Percentiles rank a stretch among this genome's conserved stretches.
These are phyloP conservation scores for Saturnispora besseyi DNA, from an alignment of 805 yeast species.

Conservation along the genomic window DNA sequence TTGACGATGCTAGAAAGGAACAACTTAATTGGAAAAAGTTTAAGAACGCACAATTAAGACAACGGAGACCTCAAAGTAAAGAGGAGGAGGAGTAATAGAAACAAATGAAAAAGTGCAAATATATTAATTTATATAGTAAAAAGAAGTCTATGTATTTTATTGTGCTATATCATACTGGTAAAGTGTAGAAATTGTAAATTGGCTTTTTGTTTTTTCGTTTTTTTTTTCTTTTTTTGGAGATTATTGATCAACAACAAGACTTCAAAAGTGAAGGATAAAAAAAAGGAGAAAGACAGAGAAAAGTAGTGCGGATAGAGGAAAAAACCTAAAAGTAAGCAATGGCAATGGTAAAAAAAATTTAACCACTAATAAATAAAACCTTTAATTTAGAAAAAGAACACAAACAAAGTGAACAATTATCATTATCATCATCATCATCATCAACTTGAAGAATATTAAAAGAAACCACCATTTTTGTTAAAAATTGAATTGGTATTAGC, in stretches of 20 bases:
- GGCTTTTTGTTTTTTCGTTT: background rate
- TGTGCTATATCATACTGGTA: background rate
- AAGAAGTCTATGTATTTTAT: background rate
- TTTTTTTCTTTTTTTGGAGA: background rate
- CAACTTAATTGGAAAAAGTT: background rate
- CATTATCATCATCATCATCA: too few species aligned
- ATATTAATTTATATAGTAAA: constrained; percentile 2
- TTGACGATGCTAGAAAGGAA: background rate
- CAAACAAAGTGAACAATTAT: too few species aligned
- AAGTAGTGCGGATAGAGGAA: too few species aligned
- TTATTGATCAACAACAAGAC: too few species aligned
- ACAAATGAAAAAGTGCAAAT: background rate
- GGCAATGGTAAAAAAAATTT: too few species aligned
- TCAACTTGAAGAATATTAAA: background rate
- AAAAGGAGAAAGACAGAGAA: too few species aligned
- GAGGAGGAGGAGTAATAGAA: background rate
- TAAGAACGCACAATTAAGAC: background rate
- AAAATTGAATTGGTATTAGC: background rate
- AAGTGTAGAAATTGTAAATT: background rate
- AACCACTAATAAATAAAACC: too few species aligned
- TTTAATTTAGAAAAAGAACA: too few species aligned
- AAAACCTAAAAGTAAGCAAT: too few species aligned
- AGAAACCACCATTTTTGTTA: background rate
- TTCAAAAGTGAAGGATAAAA: too few species aligned
- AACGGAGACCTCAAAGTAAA: background rate